These are phyloP conservation scores for Biscogniauxia marginata DNA, from an alignment of 2,329 filamentous ascomycete species.

Conservation along the genomic window DNA sequence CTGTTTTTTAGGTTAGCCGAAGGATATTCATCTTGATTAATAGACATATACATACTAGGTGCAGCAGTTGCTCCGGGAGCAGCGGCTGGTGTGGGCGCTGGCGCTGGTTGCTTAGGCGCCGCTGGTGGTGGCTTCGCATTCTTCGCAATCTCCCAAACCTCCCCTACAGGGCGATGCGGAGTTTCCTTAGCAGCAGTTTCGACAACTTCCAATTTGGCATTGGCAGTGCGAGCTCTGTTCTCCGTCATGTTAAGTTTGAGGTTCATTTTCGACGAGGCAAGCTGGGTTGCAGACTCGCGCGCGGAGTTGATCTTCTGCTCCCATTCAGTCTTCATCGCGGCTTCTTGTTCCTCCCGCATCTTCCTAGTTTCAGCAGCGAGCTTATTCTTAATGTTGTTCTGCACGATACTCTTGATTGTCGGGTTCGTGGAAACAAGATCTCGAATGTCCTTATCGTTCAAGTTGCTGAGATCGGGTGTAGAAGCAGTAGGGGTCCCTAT, in stretches of 20 bases:
- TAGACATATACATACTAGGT: slow-evolving; percentile 4
- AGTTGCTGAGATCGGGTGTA: slow-evolving; percentile 43
- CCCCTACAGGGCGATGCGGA: slow-evolving; percentile 75
- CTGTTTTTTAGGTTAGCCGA: slow-evolving; percentile 5
- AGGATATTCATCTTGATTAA: neutral
- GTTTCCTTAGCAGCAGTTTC: slow-evolving; percentile 82
- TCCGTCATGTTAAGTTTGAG: slow-evolving; percentile 78
- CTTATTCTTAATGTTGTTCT: slow-evolving; percentile 67
- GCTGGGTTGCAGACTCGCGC: slow-evolving; percentile 63
- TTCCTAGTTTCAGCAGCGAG: slow-evolving; percentile 64
- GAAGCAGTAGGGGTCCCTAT: slow-evolving; percentile 33
- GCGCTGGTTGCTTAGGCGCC: slow-evolving; percentile 28
- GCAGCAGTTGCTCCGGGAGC: slow-evolving; percentile 3
- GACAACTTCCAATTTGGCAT: slow-evolving; percentile 75
- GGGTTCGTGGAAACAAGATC: slow-evolving; percentile 56
- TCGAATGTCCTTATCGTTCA: slow-evolving; percentile 56
- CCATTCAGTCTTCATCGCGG: slow-evolving; percentile 44
- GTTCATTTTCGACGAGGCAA: slow-evolving; percentile 72
- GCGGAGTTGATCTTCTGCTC: slow-evolving; percentile 55
- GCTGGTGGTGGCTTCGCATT: slow-evolving; percentile 50
- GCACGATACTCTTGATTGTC: slow-evolving; percentile 58
- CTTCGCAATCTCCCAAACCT: slow-evolving; percentile 85
- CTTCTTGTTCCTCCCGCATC: slow-evolving; percentile 53
- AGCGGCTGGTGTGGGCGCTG: slow-evolving; percentile 2
- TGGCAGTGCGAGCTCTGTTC: slow-evolving; percentile 61